These are phyloP conservation scores for Zea luxurians DNA, from an alignment of 176 grass and related monocot genomes.

Conservation along the genomic window DNA sequence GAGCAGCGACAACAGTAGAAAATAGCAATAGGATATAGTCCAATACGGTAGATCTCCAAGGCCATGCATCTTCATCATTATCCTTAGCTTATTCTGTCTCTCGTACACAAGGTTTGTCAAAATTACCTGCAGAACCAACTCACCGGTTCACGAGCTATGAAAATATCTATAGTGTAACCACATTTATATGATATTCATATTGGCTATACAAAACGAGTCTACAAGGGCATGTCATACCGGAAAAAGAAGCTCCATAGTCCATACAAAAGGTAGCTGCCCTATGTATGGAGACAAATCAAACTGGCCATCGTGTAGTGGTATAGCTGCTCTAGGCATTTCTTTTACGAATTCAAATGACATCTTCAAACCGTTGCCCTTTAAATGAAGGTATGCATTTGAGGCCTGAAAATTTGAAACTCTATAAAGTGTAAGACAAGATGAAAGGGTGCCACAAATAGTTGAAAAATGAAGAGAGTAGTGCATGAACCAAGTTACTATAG, in stretches of 20 bases:
- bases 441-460: conserved; percentile 1
- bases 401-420: conserved; percentile 40
- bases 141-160: conserved; percentile 16
- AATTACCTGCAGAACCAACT: conserved; percentile 56
- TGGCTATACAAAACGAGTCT: not conserved
- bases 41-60: conserved; percentile 76
- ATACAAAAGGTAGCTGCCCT: conserved; percentile 51
- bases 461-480: not conserved
- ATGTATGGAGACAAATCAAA: conserved; percentile 42
- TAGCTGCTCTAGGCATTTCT: conserved; percentile 50
- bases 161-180: not conserved
- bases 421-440: conserved; percentile 19
- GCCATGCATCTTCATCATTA: conserved; percentile 95
- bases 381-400: conserved; percentile 48
- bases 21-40: conserved; percentile 84
- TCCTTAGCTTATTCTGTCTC: conserved; percentile 80
- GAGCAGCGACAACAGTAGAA: conserved; percentile 62
- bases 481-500: not conserved
- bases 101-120: conserved; percentile 66
- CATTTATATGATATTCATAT: not conserved
- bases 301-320: not conserved
- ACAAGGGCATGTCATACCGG: conserved; percentile 39
- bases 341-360: conserved; percentile 59
- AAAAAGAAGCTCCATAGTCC: conserved; percentile 57
- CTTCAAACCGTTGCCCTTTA: conserved; percentile 37